Evolutionary conservation across 345 rosid genomes (phyloP).

Genomic region (Litchi chinensis): DNA sequence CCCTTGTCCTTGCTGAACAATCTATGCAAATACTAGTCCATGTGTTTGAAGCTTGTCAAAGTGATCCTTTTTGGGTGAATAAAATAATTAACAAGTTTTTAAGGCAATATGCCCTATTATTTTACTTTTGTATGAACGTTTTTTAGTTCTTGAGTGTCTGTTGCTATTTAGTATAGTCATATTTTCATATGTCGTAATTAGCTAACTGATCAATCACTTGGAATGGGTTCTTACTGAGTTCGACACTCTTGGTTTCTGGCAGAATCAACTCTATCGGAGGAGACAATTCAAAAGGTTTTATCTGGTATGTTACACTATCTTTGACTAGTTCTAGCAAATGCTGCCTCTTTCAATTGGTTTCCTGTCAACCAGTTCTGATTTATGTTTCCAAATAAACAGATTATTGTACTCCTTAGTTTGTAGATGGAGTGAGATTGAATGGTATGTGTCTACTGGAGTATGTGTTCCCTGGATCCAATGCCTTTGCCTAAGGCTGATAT

Average conservation of each 20-base stretch:
- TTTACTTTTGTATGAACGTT: neutral
- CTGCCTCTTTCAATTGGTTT: slow-evolving; percentile 10
- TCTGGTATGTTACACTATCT: slow-evolving; percentile 43
- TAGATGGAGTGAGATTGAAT: slow-evolving; percentile 18
- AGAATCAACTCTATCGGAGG: slow-evolving; percentile 64
- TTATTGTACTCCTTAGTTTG: slow-evolving; percentile 13
- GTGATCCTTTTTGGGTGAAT: neutral
- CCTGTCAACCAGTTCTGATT: neutral
- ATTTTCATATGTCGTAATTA: neutral
- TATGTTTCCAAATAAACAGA: neutral
- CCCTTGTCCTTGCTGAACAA: neutral
- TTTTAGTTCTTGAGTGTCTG: neutral
- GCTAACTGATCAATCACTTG: neutral
- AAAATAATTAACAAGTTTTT: neutral
- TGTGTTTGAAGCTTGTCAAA: neutral
- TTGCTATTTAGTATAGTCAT: neutral
- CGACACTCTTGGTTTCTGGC: slow-evolving; percentile 16
- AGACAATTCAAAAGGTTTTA: slow-evolving; percentile 59
- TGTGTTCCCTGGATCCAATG: neutral
- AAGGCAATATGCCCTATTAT: neutral
- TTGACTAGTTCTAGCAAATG: neutral
- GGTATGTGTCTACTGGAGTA: neutral
- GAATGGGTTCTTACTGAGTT: slow-evolving; percentile 1
- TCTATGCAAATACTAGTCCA: neutral
- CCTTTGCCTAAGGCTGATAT: slow-evolving; percentile 6